A percentile compares a stretch with the other conserved stretches of the same genome.
These are phyloP conservation scores for Alnus rubra DNA, from an alignment of 306 rosid species.

Conservation along the genomic window DNA sequence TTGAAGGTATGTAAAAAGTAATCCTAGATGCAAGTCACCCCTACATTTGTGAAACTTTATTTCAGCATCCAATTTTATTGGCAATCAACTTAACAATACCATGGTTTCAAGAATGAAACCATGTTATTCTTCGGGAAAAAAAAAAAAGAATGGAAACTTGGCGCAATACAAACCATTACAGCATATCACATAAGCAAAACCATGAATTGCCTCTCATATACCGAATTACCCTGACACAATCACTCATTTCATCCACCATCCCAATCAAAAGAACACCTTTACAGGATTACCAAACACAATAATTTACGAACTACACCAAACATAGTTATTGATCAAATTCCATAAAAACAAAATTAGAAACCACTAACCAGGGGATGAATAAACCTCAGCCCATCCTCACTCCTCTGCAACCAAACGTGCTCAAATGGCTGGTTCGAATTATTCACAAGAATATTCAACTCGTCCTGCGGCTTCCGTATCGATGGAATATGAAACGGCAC, in stretches of 20 bases:
- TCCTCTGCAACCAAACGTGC: constrained; percentile 89
- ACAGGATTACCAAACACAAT: neutral
- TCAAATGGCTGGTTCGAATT: constrained; percentile 72
- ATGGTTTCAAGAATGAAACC: too few species aligned
- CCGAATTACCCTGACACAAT: too few species aligned
- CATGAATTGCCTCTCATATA: too few species aligned
- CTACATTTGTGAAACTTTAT: too few species aligned
- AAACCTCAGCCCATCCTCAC: constrained; percentile 63
- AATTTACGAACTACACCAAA: neutral
- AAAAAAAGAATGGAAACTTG: too few species aligned
- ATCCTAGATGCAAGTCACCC: too few species aligned
- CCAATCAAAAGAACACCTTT: neutral
- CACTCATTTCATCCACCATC: neutral
- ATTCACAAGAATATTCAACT: constrained; percentile 62
- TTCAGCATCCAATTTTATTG: too few species aligned
- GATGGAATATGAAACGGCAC: constrained; percentile 88
- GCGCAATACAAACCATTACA: too few species aligned
- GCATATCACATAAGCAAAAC: too few species aligned
- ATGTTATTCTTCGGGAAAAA: too few species aligned
- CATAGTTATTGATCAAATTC: neutral
- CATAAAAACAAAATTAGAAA: constrained; percentile 1
- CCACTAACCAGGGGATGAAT: constrained; percentile 87
- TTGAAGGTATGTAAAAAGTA: too few species aligned
- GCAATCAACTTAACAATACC: too few species aligned
- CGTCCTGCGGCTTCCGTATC: constrained; percentile 78